These are phyloP conservation scores for Agrostemma githago DNA, from an alignment of 148 eudicot genomes.

Conservation along the genomic window DNA sequence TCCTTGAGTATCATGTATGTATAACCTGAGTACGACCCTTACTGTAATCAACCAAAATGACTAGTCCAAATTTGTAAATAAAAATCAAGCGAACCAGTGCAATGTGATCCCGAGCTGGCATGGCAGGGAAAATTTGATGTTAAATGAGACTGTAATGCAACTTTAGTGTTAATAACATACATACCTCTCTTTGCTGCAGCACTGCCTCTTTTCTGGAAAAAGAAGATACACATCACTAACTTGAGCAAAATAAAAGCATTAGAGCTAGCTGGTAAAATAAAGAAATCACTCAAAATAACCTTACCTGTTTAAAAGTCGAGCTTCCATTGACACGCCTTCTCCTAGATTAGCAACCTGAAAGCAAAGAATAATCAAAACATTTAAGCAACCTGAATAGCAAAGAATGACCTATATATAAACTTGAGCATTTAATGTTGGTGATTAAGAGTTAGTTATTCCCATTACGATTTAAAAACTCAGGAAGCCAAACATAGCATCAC, in stretches of 20 bases:
- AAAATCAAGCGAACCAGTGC: background rate
- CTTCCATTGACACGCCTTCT: conserved; percentile 89
- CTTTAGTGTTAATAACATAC: conserved; percentile 18
- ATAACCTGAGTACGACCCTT: background rate
- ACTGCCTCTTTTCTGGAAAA: conserved; percentile 76
- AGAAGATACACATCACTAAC: conserved; percentile 19
- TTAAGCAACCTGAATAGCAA: background rate
- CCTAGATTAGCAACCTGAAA: conserved; percentile 77
- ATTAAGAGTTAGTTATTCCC: background rate
- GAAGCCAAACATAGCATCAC: conserved; percentile 6
- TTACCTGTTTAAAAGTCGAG: conserved; percentile 88
- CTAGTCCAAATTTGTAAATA: background rate
- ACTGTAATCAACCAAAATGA: background rate
- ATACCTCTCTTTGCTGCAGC: conserved; percentile 88
- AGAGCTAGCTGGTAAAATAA: conserved; percentile 4
- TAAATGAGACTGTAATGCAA: background rate
- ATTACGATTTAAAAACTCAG: background rate
- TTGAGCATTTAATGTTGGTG: background rate
- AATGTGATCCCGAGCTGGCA: background rate
- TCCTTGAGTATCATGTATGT: background rate
- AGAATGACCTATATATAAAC: too few species aligned
- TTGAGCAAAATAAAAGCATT: conserved; percentile 17
- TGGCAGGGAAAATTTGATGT: background rate
- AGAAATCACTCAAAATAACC: conserved; percentile 15
- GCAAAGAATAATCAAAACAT: conserved; percentile 1